phyloP scores from a whole-genome alignment of 352 stramenopile genomes.

The Discostella stelligera region DNA sequence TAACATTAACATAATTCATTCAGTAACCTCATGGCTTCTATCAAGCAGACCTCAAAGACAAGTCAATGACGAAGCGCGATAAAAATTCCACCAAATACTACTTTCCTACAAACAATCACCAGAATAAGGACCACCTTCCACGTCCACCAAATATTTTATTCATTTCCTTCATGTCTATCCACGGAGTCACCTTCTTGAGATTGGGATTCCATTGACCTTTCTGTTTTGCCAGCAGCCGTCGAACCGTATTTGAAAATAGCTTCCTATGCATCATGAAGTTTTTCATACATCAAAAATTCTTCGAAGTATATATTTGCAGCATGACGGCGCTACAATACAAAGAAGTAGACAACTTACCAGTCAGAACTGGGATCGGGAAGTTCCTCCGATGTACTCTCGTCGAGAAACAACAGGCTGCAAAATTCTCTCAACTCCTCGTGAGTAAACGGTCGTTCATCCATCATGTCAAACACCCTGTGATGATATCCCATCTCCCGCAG shows the following conservation, averaged over 20 bases:
- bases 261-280: too few relatives aligned
- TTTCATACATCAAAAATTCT: too few relatives aligned
- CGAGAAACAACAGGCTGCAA: conserved; percentile 67
- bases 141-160: conserved; percentile 59
- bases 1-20: neutral
- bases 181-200: conserved; percentile 63
- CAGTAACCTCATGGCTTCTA: neutral
- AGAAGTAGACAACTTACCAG: conserved; percentile 42
- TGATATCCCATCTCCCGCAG: conserved; percentile 81
- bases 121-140: conserved; percentile 4
- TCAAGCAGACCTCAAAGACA: neutral
- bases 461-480: conserved; percentile 78
- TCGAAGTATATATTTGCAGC: conserved; percentile 2
- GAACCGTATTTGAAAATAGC: conserved; percentile 54
- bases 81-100: neutral
- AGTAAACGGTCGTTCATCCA: conserved; percentile 77
- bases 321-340: too few relatives aligned
- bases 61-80: too few relatives aligned
- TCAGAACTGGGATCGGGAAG: conserved; percentile 65
- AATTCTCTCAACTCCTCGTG: conserved; percentile 69
- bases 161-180: conserved; percentile 70
- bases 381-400: conserved; percentile 45
- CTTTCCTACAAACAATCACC: conserved; percentile 3
- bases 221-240: conserved; percentile 45
- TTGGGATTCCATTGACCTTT: conserved; percentile 67